Conservation (phyloP, 1,284 basidiomycete species). For the Inonotus obliquus region DNA sequence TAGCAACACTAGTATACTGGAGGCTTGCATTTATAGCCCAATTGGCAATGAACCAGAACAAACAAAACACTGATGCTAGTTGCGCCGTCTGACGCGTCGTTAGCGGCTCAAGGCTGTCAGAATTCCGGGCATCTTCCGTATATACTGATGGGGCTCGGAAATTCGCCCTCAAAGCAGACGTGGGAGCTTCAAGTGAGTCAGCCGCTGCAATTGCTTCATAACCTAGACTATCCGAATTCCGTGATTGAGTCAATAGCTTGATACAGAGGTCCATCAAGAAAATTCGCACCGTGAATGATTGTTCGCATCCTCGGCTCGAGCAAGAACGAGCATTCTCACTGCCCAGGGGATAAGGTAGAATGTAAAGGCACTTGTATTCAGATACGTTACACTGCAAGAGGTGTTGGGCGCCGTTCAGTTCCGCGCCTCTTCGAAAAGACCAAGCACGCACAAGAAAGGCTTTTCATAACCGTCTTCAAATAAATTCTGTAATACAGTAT, state of each 20-base stretch:
- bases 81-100: slow-evolving; percentile 69
- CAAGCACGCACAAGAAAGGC: slow-evolving; percentile 66
- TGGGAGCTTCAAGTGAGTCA: slow-evolving; percentile 16
- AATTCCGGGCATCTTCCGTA: slow-evolving; percentile 17
- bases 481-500: slow-evolving; percentile 43
- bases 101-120: slow-evolving; percentile 41
- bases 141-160: slow-evolving; percentile 18
- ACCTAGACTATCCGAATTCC: slow-evolving; percentile 9
- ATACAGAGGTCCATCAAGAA: neutral
- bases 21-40: slow-evolving; percentile 83
- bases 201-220: slow-evolving; percentile 13
- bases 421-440: neutral
- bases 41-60: slow-evolving; percentile 90
- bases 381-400: slow-evolving; percentile 68
- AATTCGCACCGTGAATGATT: slow-evolving; percentile 7
- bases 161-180: slow-evolving; percentile 11
- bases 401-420: slow-evolving; percentile 6
- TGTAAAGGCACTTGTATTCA: slow-evolving; percentile 86
- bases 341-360: slow-evolving; percentile 81
- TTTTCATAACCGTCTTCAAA: slow-evolving; percentile 74
- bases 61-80: slow-evolving; percentile 74
- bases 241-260: slow-evolving; percentile 5
- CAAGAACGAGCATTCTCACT: slow-evolving; percentile 35
- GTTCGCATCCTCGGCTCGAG: slow-evolving; percentile 13
- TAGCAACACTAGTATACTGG: slow-evolving; percentile 85